These are phyloP conservation scores for Mikania micrantha DNA, from an alignment of 129 eudicot genomes.

Conservation along the genomic window DNA sequence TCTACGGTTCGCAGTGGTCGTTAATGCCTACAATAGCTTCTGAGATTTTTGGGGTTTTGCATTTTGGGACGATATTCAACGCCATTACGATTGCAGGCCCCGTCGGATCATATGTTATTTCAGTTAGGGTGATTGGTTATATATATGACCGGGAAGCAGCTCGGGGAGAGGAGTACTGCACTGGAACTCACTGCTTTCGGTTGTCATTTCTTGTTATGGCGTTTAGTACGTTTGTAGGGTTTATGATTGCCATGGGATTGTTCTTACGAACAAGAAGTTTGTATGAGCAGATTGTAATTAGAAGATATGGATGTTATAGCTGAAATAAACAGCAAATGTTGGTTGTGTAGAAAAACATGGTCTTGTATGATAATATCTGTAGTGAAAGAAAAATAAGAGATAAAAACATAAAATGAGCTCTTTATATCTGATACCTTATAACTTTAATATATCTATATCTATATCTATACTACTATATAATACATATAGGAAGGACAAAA, in stretches of 20 bases:
- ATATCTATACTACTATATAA: no score
- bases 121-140: conserved; percentile 69
- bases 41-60: conserved; percentile 67
- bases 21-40: conserved; percentile 78
- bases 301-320: conserved; percentile 26
- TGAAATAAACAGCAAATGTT: neutral
- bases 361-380: neutral
- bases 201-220: conserved; percentile 65
- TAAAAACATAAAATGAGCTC: no score
- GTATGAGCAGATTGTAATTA: conserved; percentile 30
- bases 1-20: conserved; percentile 87
- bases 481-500: no score
- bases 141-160: conserved; percentile 60
- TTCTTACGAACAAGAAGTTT: conserved; percentile 49
- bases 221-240: conserved; percentile 41
- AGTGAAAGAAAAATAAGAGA: no score
- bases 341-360: neutral
- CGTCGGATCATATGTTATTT: conserved; percentile 63
- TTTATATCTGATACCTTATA: no score
- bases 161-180: conserved; percentile 32
- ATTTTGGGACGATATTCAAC: conserved; percentile 83
- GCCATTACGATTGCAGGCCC: conserved; percentile 70
- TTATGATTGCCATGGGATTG: conserved; percentile 39
- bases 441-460: no score
- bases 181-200: conserved; percentile 59